Percentiles rank a stretch among this genome's conserved stretches.
Conservation (phyloP, 2,329 filamentous ascomycete species). For the Penicillium sp. region DNA sequence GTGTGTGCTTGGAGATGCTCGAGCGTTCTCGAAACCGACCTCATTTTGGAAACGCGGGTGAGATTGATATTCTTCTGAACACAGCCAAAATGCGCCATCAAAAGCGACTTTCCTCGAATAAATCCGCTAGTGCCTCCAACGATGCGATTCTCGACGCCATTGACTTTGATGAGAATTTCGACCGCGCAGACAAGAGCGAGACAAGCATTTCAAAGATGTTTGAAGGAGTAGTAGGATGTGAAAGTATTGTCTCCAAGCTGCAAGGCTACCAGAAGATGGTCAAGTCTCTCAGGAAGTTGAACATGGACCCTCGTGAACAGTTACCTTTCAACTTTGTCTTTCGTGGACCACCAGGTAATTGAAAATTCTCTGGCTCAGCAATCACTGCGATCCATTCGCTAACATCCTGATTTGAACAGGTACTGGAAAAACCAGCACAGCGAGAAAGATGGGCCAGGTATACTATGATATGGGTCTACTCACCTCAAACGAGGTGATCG, state of each 20-base stretch:
- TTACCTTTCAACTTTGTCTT: slow-evolving; percentile 72
- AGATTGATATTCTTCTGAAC: slow-evolving; percentile 70
- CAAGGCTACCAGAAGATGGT: slow-evolving; percentile 58
- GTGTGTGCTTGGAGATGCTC: slow-evolving; percentile 62
- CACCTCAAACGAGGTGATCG: slow-evolving; percentile 59
- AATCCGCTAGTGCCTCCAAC: slow-evolving; percentile 15
- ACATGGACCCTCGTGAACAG: slow-evolving; percentile 58
- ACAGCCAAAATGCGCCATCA: slow-evolving; percentile 58
- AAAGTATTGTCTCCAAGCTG: slow-evolving; percentile 56
- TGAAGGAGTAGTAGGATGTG: slow-evolving; percentile 60
- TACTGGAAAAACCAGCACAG: slow-evolving; percentile 74
- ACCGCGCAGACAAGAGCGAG: slow-evolving; percentile 51
- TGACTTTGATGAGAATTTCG: slow-evolving; percentile 64
- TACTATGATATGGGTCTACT: slow-evolving; percentile 76
- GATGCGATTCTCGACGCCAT: slow-evolving; percentile 13
- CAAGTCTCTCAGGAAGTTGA: slow-evolving; percentile 52
- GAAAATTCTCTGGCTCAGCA: background rate
- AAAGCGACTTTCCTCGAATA: slow-evolving; percentile 37
- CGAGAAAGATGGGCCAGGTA: slow-evolving; percentile 72
- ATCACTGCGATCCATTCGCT: background rate
- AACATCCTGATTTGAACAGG: slow-evolving; percentile 37
- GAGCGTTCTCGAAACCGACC: slow-evolving; percentile 61
- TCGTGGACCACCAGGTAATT: slow-evolving; percentile 62
- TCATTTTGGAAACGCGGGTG: slow-evolving; percentile 73
- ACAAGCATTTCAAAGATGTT: slow-evolving; percentile 58